Conservation (phyloP, 2,329 filamentous ascomycete genomes). For the Hortaea sp. region DNA sequence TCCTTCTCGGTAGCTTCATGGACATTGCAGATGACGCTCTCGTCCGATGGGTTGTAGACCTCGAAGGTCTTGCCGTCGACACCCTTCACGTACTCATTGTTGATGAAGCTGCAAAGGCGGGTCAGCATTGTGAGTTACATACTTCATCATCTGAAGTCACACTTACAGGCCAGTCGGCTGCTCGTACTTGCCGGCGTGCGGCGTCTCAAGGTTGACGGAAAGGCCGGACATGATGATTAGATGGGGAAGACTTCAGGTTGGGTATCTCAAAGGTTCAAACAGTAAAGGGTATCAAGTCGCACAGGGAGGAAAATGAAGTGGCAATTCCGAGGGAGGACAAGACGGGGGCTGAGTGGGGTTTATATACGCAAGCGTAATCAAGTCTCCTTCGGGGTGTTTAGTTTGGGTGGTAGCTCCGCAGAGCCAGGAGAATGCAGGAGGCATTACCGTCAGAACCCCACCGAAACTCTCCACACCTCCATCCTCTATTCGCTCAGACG, state of each 20-base stretch:
- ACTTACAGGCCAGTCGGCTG: conserved; percentile 47
- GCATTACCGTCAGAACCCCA: conserved; percentile 1
- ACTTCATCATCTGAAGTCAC: not conserved
- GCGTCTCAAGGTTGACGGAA: conserved; percentile 56
- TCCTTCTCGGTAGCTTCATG: conserved; percentile 83
- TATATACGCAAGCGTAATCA: not conserved
- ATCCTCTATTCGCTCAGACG: not conserved
- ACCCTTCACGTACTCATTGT: conserved; percentile 79
- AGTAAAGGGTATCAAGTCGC: not conserved
- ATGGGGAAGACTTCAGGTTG: not conserved
- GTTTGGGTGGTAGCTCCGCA: not conserved
- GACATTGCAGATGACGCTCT: conserved; percentile 75
- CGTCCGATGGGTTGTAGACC: conserved; percentile 78
- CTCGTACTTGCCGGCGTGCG: conserved; percentile 49
- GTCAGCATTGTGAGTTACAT: conserved; percentile 1
- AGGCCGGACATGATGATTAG: conserved; percentile 31
- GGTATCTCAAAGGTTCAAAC: not conserved
- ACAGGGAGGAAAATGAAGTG: not conserved
- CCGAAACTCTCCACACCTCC: conserved; percentile 3
- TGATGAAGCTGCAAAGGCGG: conserved; percentile 59
- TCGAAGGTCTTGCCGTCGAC: conserved; percentile 86
- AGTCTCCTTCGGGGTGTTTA: not conserved
- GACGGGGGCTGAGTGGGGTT: not conserved
- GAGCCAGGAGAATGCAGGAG: not conserved
- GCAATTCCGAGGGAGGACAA: not conserved